Conservation (phyloP, 2,329 filamentous ascomycete genomes). For the Aureobasidium sp. region DNA sequence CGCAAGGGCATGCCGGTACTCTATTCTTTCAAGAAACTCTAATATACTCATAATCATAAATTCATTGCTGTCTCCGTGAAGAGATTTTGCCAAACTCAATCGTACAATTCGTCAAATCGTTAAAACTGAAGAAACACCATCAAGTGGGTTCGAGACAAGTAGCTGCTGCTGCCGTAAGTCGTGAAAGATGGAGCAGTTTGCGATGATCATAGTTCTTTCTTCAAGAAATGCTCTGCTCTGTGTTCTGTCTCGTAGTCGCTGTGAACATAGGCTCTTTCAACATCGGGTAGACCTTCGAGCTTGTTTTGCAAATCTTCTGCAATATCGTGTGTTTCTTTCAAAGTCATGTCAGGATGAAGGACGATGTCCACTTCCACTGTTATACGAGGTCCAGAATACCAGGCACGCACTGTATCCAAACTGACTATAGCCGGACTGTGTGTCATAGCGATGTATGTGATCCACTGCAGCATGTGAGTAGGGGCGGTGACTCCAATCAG, state of each 20-base stretch:
- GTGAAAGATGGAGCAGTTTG: background rate
- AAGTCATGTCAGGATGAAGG: slow-evolving; percentile 67
- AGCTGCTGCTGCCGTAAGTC: background rate
- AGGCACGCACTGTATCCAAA: slow-evolving; percentile 92
- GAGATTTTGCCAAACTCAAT: background rate
- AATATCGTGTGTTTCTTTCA: slow-evolving; percentile 80
- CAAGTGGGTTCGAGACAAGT: background rate
- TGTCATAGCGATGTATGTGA: slow-evolving; percentile 91
- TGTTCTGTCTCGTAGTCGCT: slow-evolving; percentile 96
- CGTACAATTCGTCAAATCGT: background rate
- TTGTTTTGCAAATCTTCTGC: slow-evolving; percentile 93
- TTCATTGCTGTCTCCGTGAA: background rate
- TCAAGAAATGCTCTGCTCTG: slow-evolving; percentile 74
- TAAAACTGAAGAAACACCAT: background rate
- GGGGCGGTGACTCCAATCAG: slow-evolving; percentile 84
- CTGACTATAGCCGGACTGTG: slow-evolving; percentile 73
- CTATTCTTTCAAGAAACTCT: too few relatives aligned
- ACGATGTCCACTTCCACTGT: slow-evolving; percentile 96
- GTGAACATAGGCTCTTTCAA: slow-evolving; percentile 92
- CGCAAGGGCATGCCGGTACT: background rate
- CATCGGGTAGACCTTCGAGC: slow-evolving; percentile 80
- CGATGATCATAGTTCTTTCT: slow-evolving; percentile 50
- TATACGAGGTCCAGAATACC: slow-evolving; percentile 78
- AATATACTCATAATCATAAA: background rate
- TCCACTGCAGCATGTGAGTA: slow-evolving; percentile 79